phyloP scores from a whole-genome alignment of 495 filamentous ascomycete species.

The Halenospora varia region DNA sequence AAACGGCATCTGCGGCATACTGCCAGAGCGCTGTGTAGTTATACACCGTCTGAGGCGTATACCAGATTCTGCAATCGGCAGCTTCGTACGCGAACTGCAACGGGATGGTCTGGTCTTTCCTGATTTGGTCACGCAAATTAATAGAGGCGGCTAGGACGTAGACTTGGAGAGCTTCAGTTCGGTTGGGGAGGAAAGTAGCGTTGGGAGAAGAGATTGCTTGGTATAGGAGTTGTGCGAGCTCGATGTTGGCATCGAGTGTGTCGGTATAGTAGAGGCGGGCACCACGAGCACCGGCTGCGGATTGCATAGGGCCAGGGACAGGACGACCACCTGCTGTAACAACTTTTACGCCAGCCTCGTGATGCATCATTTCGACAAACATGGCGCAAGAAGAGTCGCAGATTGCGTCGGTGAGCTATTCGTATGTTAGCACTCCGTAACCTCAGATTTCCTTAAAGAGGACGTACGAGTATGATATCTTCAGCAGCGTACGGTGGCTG shows the following conservation, averaged over 20 bases:
- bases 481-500: slow-evolving; percentile 42
- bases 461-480: slow-evolving; percentile 43
- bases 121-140: slow-evolving; percentile 39
- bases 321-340: slow-evolving; percentile 47
- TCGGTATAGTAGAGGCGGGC: slow-evolving; percentile 14
- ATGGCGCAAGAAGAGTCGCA: slow-evolving; percentile 47
- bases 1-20: slow-evolving; percentile 30
- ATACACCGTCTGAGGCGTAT: slow-evolving; percentile 41
- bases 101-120: slow-evolving; percentile 29
- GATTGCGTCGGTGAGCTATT: slow-evolving; percentile 38
- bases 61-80: slow-evolving; percentile 52
- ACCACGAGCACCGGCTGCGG: slow-evolving; percentile 33
- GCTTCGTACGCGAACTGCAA: slow-evolving; percentile 50
- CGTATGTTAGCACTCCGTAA: no score
- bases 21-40: slow-evolving; percentile 41
- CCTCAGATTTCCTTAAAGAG: no score
- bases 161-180: slow-evolving; percentile 26
- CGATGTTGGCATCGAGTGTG: slow-evolving; percentile 30
- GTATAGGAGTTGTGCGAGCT: slow-evolving; percentile 20
- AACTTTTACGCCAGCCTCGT: slow-evolving; percentile 41
- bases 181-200: slow-evolving; percentile 22
- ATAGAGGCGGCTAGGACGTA: slow-evolving; percentile 28
- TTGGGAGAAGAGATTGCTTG: slow-evolving; percentile 16
- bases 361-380: slow-evolving; percentile 50
- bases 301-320: slow-evolving; percentile 38